Evolutionary conservation across 2,329 filamentous ascomycete species (phyloP), one percentile per base, ranked within the genome.

Genomic region (Aaosphaeria pasadenensis): DNA sequence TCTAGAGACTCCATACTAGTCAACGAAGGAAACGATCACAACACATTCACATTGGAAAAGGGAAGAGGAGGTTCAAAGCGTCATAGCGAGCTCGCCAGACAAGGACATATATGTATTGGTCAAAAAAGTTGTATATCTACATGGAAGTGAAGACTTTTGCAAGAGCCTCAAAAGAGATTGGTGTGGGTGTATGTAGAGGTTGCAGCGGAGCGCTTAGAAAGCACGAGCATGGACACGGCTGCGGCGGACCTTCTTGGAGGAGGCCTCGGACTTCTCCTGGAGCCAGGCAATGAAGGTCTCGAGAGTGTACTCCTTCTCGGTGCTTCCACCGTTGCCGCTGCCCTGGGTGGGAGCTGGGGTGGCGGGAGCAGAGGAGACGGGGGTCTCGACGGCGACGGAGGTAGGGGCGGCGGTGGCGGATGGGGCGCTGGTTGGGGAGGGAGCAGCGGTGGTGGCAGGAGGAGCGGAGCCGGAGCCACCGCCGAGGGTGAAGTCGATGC

Each of bases 401-500:
- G 51, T 39, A 30, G 53, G 31, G 7, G 50, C 48, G 7, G 59
- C 46, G 38, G 55, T 46, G 36, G 53, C 31, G 30, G 43, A 28
- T 30, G 54, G 33, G 36, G 60, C 49, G 30, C 52, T 38, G 41
- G 57, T 47, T 29, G 53, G 29, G 31, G 46, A 48, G 32, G 53
- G 43, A 7, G 55, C 47, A 31, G 50, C 45, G 30, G 48, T 44
- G 11, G 50, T 30, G 9, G 48, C 36, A 7, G 60, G 24, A 32
- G 43, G 40, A 44, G 43, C 45, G 7, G 57, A 58, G 42, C 56
- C 56, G 13, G 62, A 62, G 45, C 64, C 62, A 39, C 64, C 70
- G 43, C 63, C 63, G 48, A 77, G 66, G 39, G 66, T 74, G 60
- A 86, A 84, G 59, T 86, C 83, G 44, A 85, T 71, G 67, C 83